phyloP scores from a whole-genome alignment of 2,329 filamentous ascomycete genomes.

The Hypoxylon sp. region DNA sequence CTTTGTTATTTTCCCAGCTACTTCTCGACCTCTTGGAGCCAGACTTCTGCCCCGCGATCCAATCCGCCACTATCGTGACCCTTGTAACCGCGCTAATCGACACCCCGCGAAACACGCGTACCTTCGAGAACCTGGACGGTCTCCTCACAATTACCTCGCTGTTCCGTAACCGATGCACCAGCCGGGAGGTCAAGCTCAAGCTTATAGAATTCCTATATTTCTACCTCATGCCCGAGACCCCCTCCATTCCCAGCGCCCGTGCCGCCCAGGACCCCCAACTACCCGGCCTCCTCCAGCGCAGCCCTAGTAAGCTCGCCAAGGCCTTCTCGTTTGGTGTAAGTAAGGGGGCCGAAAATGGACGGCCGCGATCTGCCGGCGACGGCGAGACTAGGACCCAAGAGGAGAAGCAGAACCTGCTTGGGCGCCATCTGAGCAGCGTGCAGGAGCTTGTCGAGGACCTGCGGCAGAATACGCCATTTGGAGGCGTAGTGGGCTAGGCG shows the following conservation, averaged over 20 bases:
- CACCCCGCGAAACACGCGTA: slow-evolving; percentile 87
- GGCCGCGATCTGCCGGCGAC: slow-evolving; percentile 48
- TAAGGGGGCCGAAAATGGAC: slow-evolving; percentile 55
- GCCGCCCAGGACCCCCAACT: slow-evolving; percentile 58
- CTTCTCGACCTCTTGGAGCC: slow-evolving; percentile 95
- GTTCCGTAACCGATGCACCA: slow-evolving; percentile 90
- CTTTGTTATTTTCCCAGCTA: slow-evolving; percentile 65
- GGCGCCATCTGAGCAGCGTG: slow-evolving; percentile 83
- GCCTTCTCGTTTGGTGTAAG: slow-evolving; percentile 62
- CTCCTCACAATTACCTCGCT: slow-evolving; percentile 91
- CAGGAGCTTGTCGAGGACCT: slow-evolving; percentile 89
- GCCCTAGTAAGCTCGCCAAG: slow-evolving; percentile 76
- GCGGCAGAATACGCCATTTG: slow-evolving; percentile 78
- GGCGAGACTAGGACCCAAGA: slow-evolving; percentile 75
- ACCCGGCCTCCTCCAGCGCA: slow-evolving; percentile 72
- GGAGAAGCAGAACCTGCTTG: slow-evolving; percentile 85
- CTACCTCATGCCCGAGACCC: slow-evolving; percentile 94
- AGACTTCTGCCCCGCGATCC: slow-evolving; percentile 90
- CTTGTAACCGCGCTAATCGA: slow-evolving; percentile 91
- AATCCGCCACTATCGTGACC: slow-evolving; percentile 89
- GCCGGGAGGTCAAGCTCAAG: slow-evolving; percentile 91
- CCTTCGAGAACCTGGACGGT: slow-evolving; percentile 92
- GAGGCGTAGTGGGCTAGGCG: slow-evolving; percentile 65
- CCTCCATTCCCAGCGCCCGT: slow-evolving; percentile 67
- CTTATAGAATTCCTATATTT: slow-evolving; percentile 99